These are phyloP conservation scores for Bombardia bombarda DNA, from an alignment of 495 filamentous ascomycete species.

Conservation along the genomic window DNA sequence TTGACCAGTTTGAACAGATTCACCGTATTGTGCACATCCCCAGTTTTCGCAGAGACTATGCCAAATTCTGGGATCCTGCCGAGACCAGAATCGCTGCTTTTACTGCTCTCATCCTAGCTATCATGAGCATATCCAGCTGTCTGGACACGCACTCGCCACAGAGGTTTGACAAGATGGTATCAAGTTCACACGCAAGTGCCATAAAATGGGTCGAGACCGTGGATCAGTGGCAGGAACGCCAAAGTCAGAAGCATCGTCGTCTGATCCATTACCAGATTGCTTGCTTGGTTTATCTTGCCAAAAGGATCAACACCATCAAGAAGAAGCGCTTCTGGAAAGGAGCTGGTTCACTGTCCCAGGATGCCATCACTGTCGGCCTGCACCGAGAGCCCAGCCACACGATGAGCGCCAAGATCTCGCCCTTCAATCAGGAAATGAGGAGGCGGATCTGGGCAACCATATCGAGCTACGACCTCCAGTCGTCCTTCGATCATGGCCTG, in stretches of 20 bases:
- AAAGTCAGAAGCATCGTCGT: constrained; percentile 35
- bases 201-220: constrained; percentile 31
- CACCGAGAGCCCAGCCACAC: constrained; percentile 43
- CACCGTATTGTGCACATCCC: constrained; percentile 41
- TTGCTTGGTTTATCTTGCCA: constrained; percentile 36
- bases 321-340: constrained; percentile 49
- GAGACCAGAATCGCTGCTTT: constrained; percentile 34
- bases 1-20: constrained; percentile 38
- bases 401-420: constrained; percentile 25
- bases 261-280: constrained; percentile 39
- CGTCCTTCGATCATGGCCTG: constrained; percentile 51
- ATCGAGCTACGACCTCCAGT: constrained; percentile 51
- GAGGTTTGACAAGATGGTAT: constrained; percentile 30
- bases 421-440: constrained; percentile 58
- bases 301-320: constrained; percentile 36
- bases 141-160: constrained; percentile 21
- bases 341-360: constrained; percentile 45
- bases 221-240: constrained; percentile 28
- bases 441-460: constrained; percentile 58
- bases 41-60: constrained; percentile 34
- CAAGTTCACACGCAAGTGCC: constrained; percentile 22
- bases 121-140: constrained; percentile 33
- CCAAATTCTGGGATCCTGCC: constrained; percentile 34
- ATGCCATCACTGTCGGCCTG: constrained; percentile 49
- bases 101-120: constrained; percentile 36